A percentile compares a stretch with the other conserved stretches of the same genome.
Evolutionary conservation across 495 filamentous ascomycete species (phyloP).

Genomic region (Aspergillus affinis): DNA sequence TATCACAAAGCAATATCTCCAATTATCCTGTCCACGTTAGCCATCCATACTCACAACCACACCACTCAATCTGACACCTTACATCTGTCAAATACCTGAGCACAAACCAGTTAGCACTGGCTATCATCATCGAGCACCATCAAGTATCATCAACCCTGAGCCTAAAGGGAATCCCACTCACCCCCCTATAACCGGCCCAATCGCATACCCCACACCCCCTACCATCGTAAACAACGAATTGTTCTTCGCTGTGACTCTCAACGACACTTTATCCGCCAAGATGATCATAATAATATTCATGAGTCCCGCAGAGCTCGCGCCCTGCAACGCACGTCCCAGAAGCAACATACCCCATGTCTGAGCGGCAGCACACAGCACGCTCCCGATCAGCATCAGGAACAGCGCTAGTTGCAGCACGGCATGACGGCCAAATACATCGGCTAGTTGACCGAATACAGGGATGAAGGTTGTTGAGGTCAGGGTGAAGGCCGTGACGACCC

Average conservation of each 20-base stretch:
- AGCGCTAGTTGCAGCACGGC: conserved; percentile 45
- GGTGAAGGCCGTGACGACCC: conserved; percentile 63
- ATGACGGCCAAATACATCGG: conserved; percentile 60
- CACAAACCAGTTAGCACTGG: conserved; percentile 7
- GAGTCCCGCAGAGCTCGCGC: conserved; percentile 53
- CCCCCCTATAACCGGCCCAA: conserved; percentile 56
- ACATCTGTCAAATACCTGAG: conserved; percentile 30
- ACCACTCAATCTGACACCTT: background rate
- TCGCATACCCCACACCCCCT: conserved; percentile 47
- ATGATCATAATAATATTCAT: conserved; percentile 54
- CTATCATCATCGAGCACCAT: conserved; percentile 9
- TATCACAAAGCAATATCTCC: conserved; percentile 62
- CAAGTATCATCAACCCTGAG: too few relatives aligned
- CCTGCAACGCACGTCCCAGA: conserved; percentile 58
- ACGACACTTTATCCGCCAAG: conserved; percentile 55
- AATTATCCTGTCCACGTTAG: conserved; percentile 35
- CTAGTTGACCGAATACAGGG: conserved; percentile 58
- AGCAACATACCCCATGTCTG: conserved; percentile 57
- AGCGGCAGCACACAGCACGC: conserved; percentile 50
- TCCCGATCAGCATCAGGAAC: conserved; percentile 50
- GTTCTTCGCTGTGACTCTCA: conserved; percentile 57
- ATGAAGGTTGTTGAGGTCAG: conserved; percentile 62
- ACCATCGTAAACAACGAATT: conserved; percentile 56
- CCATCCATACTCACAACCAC: conserved; percentile 25
- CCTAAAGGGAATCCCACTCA: too few relatives aligned